Evolutionary conservation across 371 early-diverging fungal genomes (phyloP).

Genomic region (Zopfochytrium polystomum): DNA sequence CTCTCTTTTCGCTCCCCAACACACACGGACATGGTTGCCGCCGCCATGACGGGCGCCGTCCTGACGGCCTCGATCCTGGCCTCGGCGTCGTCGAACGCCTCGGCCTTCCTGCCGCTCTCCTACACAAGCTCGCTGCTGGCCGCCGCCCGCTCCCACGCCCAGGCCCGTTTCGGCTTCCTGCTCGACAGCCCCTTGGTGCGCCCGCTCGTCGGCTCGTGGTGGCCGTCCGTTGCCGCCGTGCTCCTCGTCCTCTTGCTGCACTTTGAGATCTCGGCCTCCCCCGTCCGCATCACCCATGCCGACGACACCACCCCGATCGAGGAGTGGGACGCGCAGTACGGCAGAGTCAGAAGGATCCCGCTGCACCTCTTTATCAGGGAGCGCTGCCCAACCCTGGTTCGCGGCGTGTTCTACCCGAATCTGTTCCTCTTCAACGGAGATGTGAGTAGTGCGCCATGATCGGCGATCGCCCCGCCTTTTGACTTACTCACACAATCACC

Average conservation of each 20-base stretch:
- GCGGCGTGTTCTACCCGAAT: slow-evolving; percentile 19
- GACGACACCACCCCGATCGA: slow-evolving; percentile 7
- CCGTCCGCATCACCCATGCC: slow-evolving; percentile 13
- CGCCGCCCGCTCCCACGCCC: no score
- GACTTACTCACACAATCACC: not conserved
- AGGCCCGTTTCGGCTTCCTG: no score
- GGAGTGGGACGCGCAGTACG: not conserved
- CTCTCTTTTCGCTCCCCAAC: no score
- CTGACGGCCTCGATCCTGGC: no score
- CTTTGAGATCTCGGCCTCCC: slow-evolving; percentile 4
- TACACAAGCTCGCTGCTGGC: no score
- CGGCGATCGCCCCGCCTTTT: not conserved
- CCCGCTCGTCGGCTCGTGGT: no score
- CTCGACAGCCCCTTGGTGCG: no score
- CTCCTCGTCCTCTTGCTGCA: slow-evolving; percentile 6
- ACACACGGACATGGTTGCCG: no score
- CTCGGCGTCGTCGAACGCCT: no score
- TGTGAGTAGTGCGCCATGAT: slow-evolving; percentile 7
- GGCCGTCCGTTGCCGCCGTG: not conserved
- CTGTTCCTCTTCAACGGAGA: slow-evolving; percentile 14
- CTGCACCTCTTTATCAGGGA: slow-evolving; percentile 9
- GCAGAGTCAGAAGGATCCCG: slow-evolving; percentile 1
- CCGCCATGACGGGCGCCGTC: no score
- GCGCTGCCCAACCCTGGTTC: slow-evolving; percentile 7
- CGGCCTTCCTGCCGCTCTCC: no score